A percentile compares a stretch with the other conserved stretches of the same genome.
Conservation (phyloP, 1,284 basidiomycete species). For the Afroboletus lepidellus region DNA sequence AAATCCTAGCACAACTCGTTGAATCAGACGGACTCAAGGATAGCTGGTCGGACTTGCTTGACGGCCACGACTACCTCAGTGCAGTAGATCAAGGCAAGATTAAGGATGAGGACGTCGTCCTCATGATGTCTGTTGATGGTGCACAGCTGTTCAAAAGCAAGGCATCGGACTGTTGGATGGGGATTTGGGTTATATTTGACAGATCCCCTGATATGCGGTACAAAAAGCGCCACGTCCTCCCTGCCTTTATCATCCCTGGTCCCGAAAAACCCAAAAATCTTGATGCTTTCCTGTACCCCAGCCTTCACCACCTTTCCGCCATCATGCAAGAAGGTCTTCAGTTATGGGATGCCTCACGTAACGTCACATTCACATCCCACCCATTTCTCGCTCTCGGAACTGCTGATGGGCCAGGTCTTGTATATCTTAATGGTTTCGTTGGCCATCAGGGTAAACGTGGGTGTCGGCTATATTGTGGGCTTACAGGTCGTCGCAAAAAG, state of each 20-base stretch:
- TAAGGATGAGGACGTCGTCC: too few species aligned
- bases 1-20: too few species aligned
- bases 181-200: neutral
- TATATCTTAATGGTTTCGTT: neutral
- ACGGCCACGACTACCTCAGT: too few species aligned
- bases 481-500: too few species aligned
- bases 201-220: neutral
- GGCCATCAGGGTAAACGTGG: neutral
- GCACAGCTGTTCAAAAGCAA: too few species aligned
- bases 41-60: too few species aligned
- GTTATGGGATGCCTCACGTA: neutral
- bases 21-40: too few species aligned
- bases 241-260: slow-evolving; percentile 4
- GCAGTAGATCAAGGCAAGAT: too few species aligned
- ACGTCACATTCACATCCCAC: neutral
- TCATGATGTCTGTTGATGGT: too few species aligned
- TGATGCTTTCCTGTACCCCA: neutral
- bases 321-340: neutral
- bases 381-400: neutral
- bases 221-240: slow-evolving; percentile 5
- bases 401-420: neutral
- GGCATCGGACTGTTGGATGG: too few species aligned
- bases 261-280: slow-evolving; percentile 4
- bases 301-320: slow-evolving; percentile 1
- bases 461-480: too few species aligned